Base-by-base conservation (phyloP, 2,329 filamentous ascomycete genomes). In the Ophiostoma tasmaniense region DNA sequence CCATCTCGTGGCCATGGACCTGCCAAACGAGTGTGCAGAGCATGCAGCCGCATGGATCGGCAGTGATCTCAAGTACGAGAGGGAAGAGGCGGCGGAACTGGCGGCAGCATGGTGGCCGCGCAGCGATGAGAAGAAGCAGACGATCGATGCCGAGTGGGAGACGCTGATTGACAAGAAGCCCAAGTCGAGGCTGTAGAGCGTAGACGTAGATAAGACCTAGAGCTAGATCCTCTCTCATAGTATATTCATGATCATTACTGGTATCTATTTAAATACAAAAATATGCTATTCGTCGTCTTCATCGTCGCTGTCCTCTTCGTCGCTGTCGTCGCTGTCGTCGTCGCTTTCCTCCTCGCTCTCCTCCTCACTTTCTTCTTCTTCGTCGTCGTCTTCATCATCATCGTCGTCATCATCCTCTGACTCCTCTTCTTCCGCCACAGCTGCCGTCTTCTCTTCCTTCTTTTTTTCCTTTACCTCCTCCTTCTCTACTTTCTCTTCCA, bases 1-100 rank as follows among this genome's bases (percentile, higher is more conserved):
- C 0, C 94, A 98, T 77, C 78, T 97, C 59, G 86, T 97, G 35
- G 90, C 93, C 0, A 91, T 97, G 86, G 93, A 97, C 78, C 84
- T 85, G 52, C 90, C 91, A 0, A 80, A 75, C 1, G 81, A 86
- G 74, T 90, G 89, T 71, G 93, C 92, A 1, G 80, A 84, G 70
- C 77, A 84, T 22, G 83, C 85, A 0, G 84, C 83, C 0, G 75
- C 76, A 33, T 91, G 87, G 82, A 77, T 91, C 68, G 81, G 77
- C 0, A 74, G 75, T n/a, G 87, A 90, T 75, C 72, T 90, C 72
- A 76, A 78, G 59, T 77, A 80, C 35, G 90, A 88, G 86, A 79
- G 81, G 71, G 77, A 74, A 2, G 84, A 89, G 73, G 84, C 89
- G 77, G 78, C 78, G 37, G 80, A 80, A 67, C 90, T 88, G 71